Evolutionary conservation across 306 rosid species (phyloP).

Genomic region (Elaeagnus macrophylla): DNA sequence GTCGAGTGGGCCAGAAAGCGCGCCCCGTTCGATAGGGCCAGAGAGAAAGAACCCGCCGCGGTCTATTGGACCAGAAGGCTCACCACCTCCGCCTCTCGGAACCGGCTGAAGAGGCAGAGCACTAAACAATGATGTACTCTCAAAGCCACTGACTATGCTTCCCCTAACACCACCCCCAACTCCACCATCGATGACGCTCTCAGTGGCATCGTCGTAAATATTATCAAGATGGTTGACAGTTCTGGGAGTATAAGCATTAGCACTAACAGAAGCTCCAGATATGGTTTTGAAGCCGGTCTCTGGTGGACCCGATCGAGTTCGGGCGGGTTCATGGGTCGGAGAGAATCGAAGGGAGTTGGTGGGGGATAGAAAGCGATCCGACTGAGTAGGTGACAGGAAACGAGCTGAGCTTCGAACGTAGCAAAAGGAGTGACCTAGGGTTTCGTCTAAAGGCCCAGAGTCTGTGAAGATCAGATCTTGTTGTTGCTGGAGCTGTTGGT

Average conservation of each 20-base stretch:
- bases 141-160: conserved; percentile 14
- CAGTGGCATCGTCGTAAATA: conserved; percentile 35
- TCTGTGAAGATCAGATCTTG: too few relatives aligned
- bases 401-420: conserved; percentile 39
- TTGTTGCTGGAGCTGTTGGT: too few relatives aligned
- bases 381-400: conserved; percentile 11
- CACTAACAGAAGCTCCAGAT: conserved; percentile 64
- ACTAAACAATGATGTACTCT: conserved; percentile 55
- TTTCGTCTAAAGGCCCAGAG: conserved; percentile 49
- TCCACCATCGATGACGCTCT: conserved; percentile 36
- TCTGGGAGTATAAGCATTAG: conserved; percentile 55
- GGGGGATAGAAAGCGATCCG: conserved; percentile 39
- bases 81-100: not conserved
- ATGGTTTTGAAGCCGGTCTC: conserved; percentile 56
- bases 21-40: conserved; percentile 55
- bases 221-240: conserved; percentile 50
- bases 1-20: conserved; percentile 53
- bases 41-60: conserved; percentile 51
- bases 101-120: conserved; percentile 60
- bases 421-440: conserved; percentile 60
- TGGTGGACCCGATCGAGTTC: conserved; percentile 31
- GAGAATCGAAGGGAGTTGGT: conserved; percentile 57
- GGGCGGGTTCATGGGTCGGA: conserved; percentile 30
- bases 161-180: too few relatives aligned
- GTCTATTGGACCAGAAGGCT: conserved; percentile 57